phyloP scores from a whole-genome alignment of 441 rosid species.

The Gossypium schwendimanii region DNA sequence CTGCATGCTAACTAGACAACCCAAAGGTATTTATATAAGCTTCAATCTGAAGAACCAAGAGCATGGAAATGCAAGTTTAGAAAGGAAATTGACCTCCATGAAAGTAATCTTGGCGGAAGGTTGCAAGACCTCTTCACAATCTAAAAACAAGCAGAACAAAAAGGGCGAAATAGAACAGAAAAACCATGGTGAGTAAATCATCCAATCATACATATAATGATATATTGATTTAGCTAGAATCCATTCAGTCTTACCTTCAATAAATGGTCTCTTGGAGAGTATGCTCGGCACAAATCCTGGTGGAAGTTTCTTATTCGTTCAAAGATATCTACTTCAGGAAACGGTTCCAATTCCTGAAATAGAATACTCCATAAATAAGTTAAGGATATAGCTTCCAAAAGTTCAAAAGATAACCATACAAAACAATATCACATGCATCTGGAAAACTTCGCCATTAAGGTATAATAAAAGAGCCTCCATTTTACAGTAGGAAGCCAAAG shows the following conservation, averaged over 20 bases:
- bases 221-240: conserved; percentile 1
- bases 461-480: neutral
- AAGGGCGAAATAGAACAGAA: conserved; percentile 9
- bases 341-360: conserved; percentile 78
- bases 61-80: conserved; percentile 1
- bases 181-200: conserved; percentile 3
- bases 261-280: conserved; percentile 77
- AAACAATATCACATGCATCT: conserved; percentile 3
- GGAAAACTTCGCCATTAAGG: conserved; percentile 2
- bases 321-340: conserved; percentile 65
- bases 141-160: conserved; percentile 35
- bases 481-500: conserved; percentile 10
- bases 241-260: conserved; percentile 47
- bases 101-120: conserved; percentile 85
- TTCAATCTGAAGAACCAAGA: conserved; percentile 7
- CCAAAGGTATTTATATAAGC: neutral
- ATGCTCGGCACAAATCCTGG: conserved; percentile 47
- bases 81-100: conserved; percentile 47
- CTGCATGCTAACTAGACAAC: neutral
- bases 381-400: conserved; percentile 8
- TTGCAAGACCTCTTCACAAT: conserved; percentile 67
- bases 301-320: conserved; percentile 57
- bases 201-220: conserved; percentile 9
- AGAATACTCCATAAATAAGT: conserved; percentile 14
- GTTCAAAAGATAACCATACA: conserved; percentile 12